Evolutionary conservation across 1,284 basidiomycete genomes (phyloP), one percentile per base, ranked within the genome.

Genomic region (Ceratobasidium sp.): DNA sequence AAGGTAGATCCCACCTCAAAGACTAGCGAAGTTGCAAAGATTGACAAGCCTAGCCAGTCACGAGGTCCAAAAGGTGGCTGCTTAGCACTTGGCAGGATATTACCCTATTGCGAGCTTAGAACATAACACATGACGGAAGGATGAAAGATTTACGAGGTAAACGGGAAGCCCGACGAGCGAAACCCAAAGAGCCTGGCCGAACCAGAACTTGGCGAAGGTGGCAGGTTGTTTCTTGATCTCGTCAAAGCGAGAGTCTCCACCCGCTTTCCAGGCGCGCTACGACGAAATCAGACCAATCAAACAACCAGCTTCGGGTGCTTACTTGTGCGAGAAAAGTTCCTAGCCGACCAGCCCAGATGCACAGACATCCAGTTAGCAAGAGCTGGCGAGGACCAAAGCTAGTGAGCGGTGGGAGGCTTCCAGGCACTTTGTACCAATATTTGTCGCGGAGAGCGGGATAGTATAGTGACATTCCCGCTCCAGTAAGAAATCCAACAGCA

Each of bases 11-110:
- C 10, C 41, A 76, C 73, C 73, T 76, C 73, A 41, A 76, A 57
- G 0, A 64, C 73, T 46, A 76, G 59, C 0, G 91, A 92, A 3
- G 85, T 84, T 0, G 87, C 86, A 84, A 90, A 93, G 57, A 95
- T 81, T 2, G 87, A 88, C 48, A 92, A 79, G 6, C 89, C 88
- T 52, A 89, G 80, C 80, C 89, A 90, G 81, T 95, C 93, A 44
- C 88, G 86, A 6, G 84, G 77, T 2, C 88, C 87, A 30, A 95
- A 86, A n/a, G 88, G 85, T 14, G 91, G 89, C 79, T 92, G 91
- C 4, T 87, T 83, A 7, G 83, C 80, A 1, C 88, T 82, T 1
- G 93, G 91, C n/a, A 93, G 83, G 10, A 88, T 84, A 82, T 95
- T 95, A 79, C 88, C 85, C 85, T 88, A 77, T 62, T 75, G 78